These are phyloP conservation scores for Holtermanniella nyarrowii DNA, from an alignment of 768 basidiomycete species.

Conservation along the genomic window DNA sequence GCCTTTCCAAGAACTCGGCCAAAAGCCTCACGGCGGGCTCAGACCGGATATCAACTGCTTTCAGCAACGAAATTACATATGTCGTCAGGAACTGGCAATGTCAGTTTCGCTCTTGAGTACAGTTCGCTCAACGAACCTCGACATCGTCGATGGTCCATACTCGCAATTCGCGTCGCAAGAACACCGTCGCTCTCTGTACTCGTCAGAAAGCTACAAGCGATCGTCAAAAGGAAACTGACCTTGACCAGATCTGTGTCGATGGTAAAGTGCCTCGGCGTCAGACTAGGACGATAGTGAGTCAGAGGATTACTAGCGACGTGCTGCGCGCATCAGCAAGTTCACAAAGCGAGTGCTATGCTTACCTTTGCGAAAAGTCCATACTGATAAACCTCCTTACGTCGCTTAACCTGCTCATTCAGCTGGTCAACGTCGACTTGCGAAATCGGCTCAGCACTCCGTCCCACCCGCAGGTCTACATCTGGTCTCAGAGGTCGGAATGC, in stretches of 20 bases:
- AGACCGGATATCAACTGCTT: constrained; percentile 82
- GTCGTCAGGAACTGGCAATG: constrained; percentile 66
- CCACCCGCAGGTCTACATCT: constrained; percentile 14
- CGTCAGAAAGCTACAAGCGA: neutral
- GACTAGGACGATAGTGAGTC: constrained; percentile 80
- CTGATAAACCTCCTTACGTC: constrained; percentile 68
- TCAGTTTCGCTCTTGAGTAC: neutral
- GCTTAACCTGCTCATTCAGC: constrained; percentile 62
- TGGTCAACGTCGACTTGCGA: constrained; percentile 56
- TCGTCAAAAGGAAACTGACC: neutral
- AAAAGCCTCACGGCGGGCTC: constrained; percentile 61
- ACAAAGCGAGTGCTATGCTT: constrained; percentile 24
- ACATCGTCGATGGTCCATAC: constrained; percentile 86
- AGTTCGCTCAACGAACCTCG: constrained; percentile 48
- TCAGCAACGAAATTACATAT: constrained; percentile 81
- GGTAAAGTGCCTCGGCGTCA: constrained; percentile 73
- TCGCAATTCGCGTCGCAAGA: constrained; percentile 71
- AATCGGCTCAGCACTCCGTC: constrained; percentile 40
- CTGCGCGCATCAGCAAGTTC: constrained; percentile 43
- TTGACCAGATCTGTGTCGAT: constrained; percentile 63
- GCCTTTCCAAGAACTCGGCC: constrained; percentile 81
- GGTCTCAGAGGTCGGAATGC: neutral
- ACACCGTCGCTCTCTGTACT: constrained; percentile 57
- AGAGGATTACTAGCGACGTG: constrained; percentile 80
- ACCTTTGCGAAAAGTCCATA: constrained; percentile 79